Evolutionary conservation across 352 stramenopile species (phyloP), one percentile per base, ranked within the genome.

Genomic region (Hyaloperonospora arabidopsidis): DNA sequence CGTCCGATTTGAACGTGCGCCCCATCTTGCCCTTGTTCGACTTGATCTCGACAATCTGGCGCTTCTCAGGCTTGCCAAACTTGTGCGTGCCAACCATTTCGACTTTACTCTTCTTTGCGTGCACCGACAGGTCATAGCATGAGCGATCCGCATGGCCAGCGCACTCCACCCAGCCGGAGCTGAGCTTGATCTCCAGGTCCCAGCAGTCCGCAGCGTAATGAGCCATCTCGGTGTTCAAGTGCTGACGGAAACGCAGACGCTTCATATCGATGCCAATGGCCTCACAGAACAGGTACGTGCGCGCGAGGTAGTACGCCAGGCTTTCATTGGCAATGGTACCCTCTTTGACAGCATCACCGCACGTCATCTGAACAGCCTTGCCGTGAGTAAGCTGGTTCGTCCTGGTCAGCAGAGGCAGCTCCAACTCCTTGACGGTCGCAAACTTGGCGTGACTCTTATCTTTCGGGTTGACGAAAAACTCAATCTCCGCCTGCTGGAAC

Each of bases 401-500:
- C 52, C 89, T 86, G 49, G 87, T 92, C 49, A 97, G 86, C n/a
- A 98, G 79, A 52, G 91, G 87, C 28, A 98, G 73, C 50, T 64
- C 47, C 57, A 86, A 64, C 52, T 89, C 68, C 6, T 79, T 79
- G 8, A 99, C 83, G 8, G 68, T 72, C 22, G 65, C 55, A 67
- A 99, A 99, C 61, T 97, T 98, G 15, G 92, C 77, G 76, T 99
- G 96, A n/a, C 79, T 77, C 79, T 98, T 99, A 65, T 99, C 91
- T 57, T 97, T 95, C 0, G 97, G 97, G 71, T 99, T 95, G 29
- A 98, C 94, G 78, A 99, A 99, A 61, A 91, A 93, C 66, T 99
- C 97, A 52, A 99, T 99, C 79, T 99, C 96, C 38, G 92, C 95
- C 90, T 99, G 98, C 70, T 95, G 96, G 77, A 99, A 99, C 83